These are phyloP conservation scores for Pseudogymnoascus sp. DNA, from an alignment of 2,329 filamentous ascomycete species.

Conservation along the genomic window DNA sequence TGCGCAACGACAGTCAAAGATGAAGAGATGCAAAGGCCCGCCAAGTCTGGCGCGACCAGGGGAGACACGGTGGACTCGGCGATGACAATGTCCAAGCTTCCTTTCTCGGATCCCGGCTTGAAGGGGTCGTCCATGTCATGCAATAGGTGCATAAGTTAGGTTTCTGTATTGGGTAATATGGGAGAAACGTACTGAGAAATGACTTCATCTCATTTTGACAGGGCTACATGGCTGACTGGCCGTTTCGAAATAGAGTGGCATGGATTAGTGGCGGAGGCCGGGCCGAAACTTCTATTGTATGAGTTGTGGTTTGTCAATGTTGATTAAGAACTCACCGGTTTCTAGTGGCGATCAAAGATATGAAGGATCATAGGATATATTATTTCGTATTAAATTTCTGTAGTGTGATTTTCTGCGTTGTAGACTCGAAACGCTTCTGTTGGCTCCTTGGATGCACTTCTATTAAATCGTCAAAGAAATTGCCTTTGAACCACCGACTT, in stretches of 20 bases:
- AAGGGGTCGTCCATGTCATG: not conserved
- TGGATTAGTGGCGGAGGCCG: not conserved
- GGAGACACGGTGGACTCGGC: not conserved
- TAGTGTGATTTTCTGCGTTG: not conserved
- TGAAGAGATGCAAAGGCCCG: not conserved
- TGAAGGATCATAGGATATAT: not conserved
- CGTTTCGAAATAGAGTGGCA: conserved; percentile 3
- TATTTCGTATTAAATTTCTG: not conserved
- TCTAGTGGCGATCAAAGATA: not conserved
- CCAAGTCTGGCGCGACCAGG: not conserved
- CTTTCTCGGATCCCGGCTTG: not conserved
- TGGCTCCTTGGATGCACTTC: not conserved
- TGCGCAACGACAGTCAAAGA: not conserved
- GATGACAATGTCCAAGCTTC: not conserved
- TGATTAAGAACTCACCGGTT: not conserved
- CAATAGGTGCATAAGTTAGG: not conserved
- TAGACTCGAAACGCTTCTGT: not conserved
- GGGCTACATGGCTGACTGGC: not conserved
- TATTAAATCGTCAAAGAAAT: not conserved
- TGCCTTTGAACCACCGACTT: not conserved
- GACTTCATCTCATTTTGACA: conserved; percentile 5
- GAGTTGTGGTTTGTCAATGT: not conserved
- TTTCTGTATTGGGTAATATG: not conserved
- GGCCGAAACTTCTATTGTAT: not conserved
- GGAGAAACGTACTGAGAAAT: not conserved